Conservation (phyloP, 2,329 filamentous ascomycete genomes). For the Aureobasidium namibiae region DNA sequence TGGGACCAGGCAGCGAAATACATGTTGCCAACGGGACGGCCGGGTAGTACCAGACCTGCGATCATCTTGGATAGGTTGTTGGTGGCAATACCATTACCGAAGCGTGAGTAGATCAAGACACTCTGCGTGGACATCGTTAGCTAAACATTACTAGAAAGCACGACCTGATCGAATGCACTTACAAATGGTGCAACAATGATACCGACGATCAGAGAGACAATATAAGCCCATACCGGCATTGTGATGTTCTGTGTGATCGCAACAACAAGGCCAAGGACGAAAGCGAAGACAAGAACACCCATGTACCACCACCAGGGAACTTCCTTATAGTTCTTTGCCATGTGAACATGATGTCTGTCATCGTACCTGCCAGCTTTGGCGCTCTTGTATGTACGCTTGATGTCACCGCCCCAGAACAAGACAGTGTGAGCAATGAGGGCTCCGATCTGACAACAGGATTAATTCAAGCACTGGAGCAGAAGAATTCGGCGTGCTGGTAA, state of each 20-base stretch:
- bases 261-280: constrained; percentile 22
- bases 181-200: constrained; percentile 40
- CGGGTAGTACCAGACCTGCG: constrained; percentile 44
- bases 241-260: constrained; percentile 25
- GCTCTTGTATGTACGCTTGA: constrained; percentile 41
- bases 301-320: constrained; percentile 32
- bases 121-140: constrained; percentile 25
- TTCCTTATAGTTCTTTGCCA: constrained; percentile 47
- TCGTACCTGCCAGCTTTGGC: constrained; percentile 35
- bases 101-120: constrained; percentile 44
- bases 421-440: constrained; percentile 45
- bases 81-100: constrained; percentile 50
- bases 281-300: constrained; percentile 23
- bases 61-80: constrained; percentile 53
- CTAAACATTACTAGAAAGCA: no score
- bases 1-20: constrained; percentile 54
- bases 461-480: neutral
- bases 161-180: neutral
- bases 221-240: constrained; percentile 27
- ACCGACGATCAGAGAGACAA: constrained; percentile 20
- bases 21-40: constrained; percentile 48
- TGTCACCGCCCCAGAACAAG: constrained; percentile 49
- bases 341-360: constrained; percentile 46
- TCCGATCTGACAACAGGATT: constrained; percentile 33
- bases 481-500: neutral